Conservation (phyloP, 495 filamentous ascomycete species). For the Penicillium cinerascens region DNA sequence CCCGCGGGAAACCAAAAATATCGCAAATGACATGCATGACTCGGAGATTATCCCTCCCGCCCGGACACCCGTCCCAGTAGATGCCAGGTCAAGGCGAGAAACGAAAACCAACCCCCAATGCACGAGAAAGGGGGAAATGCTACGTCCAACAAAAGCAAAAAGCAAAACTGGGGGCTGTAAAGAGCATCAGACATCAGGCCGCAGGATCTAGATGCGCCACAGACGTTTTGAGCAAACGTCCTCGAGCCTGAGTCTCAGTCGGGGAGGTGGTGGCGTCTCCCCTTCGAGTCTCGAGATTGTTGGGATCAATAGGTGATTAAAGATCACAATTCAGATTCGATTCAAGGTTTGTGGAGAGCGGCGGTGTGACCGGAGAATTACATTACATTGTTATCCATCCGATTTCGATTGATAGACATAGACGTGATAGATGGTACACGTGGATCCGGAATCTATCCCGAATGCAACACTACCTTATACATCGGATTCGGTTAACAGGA, state of each 20-base stretch:
- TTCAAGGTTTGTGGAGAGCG: no score
- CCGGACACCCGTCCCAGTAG: no score
- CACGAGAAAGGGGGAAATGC: not conserved
- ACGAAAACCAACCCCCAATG: not conserved
- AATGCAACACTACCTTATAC: not conserved
- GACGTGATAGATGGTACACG: no score
- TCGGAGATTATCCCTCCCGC: no score
- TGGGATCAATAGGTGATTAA: no score
- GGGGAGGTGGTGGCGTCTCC: no score
- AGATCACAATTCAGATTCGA: no score
- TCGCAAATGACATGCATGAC: not conserved
- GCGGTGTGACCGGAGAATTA: no score
- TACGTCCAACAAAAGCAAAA: not conserved
- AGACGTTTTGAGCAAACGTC: slow-evolving; percentile 7
- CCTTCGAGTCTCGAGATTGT: no score
- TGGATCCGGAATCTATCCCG: not conserved
- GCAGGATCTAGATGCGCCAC: slow-evolving; percentile 7
- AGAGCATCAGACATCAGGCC: not conserved
- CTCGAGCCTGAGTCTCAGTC: not conserved
- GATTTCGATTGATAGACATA: no score
- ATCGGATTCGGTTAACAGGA: not conserved
- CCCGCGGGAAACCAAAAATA: not conserved
- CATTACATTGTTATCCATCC: no score
- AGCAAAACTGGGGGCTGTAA: not conserved
- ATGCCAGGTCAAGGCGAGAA: no score